These are phyloP conservation scores for Zancudomyces culisetae DNA, from an alignment of 371 early-diverging fungal species.

Conservation along the genomic window DNA sequence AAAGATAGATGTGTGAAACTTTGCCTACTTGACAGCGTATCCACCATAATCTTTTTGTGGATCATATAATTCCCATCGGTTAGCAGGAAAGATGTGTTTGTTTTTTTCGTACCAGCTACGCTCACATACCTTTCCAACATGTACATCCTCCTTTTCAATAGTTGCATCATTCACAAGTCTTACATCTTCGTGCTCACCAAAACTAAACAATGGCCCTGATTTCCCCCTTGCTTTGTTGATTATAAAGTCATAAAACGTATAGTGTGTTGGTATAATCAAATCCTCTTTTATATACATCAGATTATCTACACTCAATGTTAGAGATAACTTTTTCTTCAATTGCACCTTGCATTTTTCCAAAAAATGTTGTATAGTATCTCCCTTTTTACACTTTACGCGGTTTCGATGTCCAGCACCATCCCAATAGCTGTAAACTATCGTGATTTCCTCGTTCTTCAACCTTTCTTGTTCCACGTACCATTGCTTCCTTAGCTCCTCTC, in stretches of 20 bases:
- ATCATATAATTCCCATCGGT: constrained; percentile 86
- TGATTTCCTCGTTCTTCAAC: constrained; percentile 58
- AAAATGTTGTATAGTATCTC: constrained; percentile 72
- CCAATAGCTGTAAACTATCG: constrained; percentile 84
- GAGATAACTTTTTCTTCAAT: constrained; percentile 33
- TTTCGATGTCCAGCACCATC: constrained; percentile 89
- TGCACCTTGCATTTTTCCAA: constrained; percentile 64
- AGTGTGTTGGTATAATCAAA: constrained; percentile 87
- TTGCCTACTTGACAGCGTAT: constrained; percentile 57
- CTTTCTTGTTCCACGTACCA: constrained; percentile 66
- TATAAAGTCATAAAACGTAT: constrained; percentile 91
- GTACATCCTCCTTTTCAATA: constrained; percentile 82
- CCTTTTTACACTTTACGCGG: constrained; percentile 56
- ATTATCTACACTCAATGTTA: constrained; percentile 69
- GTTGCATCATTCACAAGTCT: constrained; percentile 68
- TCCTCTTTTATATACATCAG: constrained; percentile 88
- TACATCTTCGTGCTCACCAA: constrained; percentile 88
- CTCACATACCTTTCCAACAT: constrained; percentile 89
- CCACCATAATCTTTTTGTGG: constrained; percentile 73
- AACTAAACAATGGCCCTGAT: constrained; percentile 82
- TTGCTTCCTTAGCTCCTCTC: constrained; percentile 54
- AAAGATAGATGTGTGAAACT: too few relatives aligned
- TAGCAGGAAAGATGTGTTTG: constrained; percentile 91
- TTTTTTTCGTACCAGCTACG: constrained; percentile 86
- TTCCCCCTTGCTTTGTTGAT: constrained; percentile 89